Evolutionary conservation across 257 asterid genomes (phyloP).

Genomic region (Solanum chiquidenum): DNA sequence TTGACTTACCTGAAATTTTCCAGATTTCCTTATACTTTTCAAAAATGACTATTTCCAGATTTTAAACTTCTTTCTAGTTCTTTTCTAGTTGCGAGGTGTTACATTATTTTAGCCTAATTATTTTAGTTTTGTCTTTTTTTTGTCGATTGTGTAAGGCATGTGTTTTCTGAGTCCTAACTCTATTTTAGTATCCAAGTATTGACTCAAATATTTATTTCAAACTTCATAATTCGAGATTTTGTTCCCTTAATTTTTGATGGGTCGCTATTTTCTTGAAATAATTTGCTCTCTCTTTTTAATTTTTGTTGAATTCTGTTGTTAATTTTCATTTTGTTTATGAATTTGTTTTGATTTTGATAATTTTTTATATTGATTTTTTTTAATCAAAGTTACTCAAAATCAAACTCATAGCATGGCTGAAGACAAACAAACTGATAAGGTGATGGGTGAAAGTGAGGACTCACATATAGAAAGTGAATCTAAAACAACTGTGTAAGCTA

Average conservation of each 20-base stretch:
- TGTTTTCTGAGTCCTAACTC: not conserved
- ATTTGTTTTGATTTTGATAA: too few relatives aligned
- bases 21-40: too few relatives aligned
- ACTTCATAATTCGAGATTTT: not conserved
- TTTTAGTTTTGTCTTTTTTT: not conserved
- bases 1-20: too few relatives aligned
- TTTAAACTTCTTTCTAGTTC: too few relatives aligned
- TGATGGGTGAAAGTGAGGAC: not conserved
- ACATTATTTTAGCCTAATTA: not conserved
- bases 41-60: too few relatives aligned
- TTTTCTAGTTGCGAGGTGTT: too few relatives aligned
- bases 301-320: not conserved
- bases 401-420: not conserved
- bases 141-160: not conserved
- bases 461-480: not conserved
- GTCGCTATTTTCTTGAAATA: not conserved
- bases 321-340: not conserved
- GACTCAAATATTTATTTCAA: not conserved
- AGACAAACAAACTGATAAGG: not conserved
- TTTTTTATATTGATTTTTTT: too few relatives aligned
- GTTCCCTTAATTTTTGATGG: not conserved
- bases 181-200: not conserved
- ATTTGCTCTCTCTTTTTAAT: not conserved
- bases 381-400: not conserved
- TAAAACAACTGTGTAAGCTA: too few relatives aligned